Percentiles rank a stretch among this genome's conserved stretches.
phyloP scores from a whole-genome alignment of 2,329 filamentous ascomycete species.

The Paradendryphiella salina region DNA sequence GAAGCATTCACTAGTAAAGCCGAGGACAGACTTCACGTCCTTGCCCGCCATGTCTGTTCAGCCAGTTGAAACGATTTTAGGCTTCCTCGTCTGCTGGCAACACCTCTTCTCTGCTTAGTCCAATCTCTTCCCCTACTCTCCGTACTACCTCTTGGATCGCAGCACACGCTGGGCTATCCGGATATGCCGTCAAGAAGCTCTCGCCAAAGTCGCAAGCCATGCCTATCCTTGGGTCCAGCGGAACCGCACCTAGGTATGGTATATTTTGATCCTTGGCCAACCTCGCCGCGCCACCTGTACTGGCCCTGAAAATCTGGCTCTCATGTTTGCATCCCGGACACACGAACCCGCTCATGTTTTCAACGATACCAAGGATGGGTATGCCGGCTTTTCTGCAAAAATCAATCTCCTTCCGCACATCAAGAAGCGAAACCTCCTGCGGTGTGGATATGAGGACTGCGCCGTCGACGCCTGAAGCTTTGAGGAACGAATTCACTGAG shows the following conservation, averaged over 20 bases:
- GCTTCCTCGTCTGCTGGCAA: conserved; percentile 27
- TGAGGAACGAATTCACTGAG: conserved; percentile 87
- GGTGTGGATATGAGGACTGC: conserved; percentile 93
- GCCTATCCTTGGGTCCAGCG: conserved; percentile 88
- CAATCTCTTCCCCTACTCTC: conserved; percentile 60
- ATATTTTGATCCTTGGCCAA: conserved; percentile 85
- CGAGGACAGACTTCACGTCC: no score
- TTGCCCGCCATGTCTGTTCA: not conserved
- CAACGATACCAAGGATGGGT: conserved; percentile 81
- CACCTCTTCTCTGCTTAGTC: conserved; percentile 35
- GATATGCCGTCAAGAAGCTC: conserved; percentile 93
- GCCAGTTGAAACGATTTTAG: not conserved
- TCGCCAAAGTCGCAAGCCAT: conserved; percentile 98
- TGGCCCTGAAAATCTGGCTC: conserved; percentile 84
- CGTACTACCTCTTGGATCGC: conserved; percentile 81
- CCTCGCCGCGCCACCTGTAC: conserved; percentile 80
- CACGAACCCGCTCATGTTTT: conserved; percentile 98
- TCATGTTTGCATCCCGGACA: conserved; percentile 86
- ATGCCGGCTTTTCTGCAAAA: conserved; percentile 97
- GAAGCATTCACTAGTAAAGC: no score
- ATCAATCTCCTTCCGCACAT: conserved; percentile 96
- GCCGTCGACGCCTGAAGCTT: conserved; percentile 88
- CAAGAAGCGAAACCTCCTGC: conserved; percentile 88
- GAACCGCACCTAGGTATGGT: conserved; percentile 86
- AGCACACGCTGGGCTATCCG: conserved; percentile 85